phyloP scores from a whole-genome alignment of 345 rosid genomes.

The Angophora floribunda region DNA sequence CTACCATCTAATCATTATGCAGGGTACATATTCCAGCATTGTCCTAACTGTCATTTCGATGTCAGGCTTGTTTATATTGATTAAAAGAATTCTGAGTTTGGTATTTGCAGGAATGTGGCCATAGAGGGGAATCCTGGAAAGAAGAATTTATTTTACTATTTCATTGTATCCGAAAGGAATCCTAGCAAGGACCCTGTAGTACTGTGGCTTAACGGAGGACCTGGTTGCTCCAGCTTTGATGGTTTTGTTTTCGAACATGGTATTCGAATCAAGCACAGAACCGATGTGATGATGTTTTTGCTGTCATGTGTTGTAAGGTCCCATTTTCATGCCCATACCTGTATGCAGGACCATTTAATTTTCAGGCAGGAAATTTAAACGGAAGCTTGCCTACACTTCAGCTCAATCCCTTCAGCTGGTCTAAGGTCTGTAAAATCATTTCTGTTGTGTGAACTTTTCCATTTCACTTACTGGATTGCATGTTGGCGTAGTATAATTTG shows the following conservation, averaged over 20 bases:
- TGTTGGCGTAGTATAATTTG: not conserved
- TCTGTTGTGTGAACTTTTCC: not conserved
- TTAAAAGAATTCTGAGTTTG: not conserved
- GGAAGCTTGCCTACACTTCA: conserved; percentile 7
- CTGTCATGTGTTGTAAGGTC: too few relatives aligned
- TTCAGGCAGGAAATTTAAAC: conserved; percentile 3
- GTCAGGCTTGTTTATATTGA: not conserved
- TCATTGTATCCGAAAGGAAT: conserved; percentile 12
- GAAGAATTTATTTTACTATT: conserved; percentile 32
- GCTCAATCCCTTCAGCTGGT: conserved; percentile 22
- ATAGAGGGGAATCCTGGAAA: conserved; percentile 5
- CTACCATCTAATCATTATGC: conserved; percentile 28
- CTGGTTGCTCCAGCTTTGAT: conserved; percentile 26
- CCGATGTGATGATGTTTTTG: not conserved
- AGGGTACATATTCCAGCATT: conserved; percentile 2
- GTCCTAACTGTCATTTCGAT: not conserved
- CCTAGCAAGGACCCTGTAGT: conserved; percentile 18
- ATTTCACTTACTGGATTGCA: not conserved
- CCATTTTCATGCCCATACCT: not conserved
- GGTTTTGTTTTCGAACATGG: conserved; percentile 28
- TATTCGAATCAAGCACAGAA: not conserved
- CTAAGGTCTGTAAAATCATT: conserved; percentile 5
- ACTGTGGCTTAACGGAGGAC: conserved; percentile 32
- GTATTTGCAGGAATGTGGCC: conserved; percentile 18
- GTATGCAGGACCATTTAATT: conserved; percentile 16